Base-by-base conservation (phyloP, 1,284 basidiomycete genomes). In the Sanghuangporus baumii region DNA sequence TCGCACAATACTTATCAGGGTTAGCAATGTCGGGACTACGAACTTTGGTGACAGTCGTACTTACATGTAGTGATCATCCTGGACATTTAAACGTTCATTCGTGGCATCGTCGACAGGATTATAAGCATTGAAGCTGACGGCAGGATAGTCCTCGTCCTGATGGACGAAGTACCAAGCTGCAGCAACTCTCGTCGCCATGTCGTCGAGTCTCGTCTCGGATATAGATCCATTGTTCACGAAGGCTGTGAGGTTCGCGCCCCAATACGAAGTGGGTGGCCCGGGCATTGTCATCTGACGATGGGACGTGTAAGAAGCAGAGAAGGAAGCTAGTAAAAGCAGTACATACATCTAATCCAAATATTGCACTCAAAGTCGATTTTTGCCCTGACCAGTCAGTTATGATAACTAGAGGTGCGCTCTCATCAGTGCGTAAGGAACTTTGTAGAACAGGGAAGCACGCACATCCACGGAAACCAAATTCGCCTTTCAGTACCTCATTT, bases 391-490 rank as follows among this genome's bases (percentile, higher is more conserved):
- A 93, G 73, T 92, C 90, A 1, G 82, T 83, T 82, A 85, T 81
- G 59, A 87, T 77, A 69, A 78, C 79, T 81, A 59, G 34, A 59
- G 48, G 41, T 20, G 1, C 40, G 11, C 20, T 4, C 6, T 38
- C 18, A 11, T 16, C 50, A 23, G 43, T n/a, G 31, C 18, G 38
- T 12, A 56, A 56, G 20, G 31, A 14, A 9, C 16, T 31, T 34
- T 40, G 55, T 41, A 8, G 31, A 36, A 16, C 5, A 51, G 18
- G 6, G 8, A n/a, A 6, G 12, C 18, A 61, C 58, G 18, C 65
- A 82, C 80, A 89, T 34, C 92, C 92, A 72, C 88, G 86, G 81
- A 93, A 94, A 3, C 87, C 88, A 61, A 85, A 83, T 74, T 94
- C 90, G 36, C 79, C 76, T 76, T 95, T 95, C 65, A 95, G 78